Conservation (phyloP, 129 eudicot species). For the Dittrichia graveolens region DNA sequence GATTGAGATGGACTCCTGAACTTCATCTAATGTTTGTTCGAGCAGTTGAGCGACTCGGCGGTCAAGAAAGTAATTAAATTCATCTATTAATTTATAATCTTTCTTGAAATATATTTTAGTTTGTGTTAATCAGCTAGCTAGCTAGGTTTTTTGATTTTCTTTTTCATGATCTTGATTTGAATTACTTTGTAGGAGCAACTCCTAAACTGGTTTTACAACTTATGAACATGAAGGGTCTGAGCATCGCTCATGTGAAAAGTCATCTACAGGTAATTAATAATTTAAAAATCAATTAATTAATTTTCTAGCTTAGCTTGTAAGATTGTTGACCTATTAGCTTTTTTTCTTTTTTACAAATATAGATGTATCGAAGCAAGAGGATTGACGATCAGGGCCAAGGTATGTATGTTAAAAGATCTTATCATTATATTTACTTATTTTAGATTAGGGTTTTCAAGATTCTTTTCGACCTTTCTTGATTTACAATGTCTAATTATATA, state of each 20-base stretch:
- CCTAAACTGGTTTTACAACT: conserved; percentile 56
- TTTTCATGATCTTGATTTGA: neutral
- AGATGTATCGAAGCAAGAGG: conserved; percentile 62
- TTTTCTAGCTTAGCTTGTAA: neutral
- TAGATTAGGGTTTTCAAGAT: conserved; percentile 38
- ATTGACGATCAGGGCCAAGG: conserved; percentile 58
- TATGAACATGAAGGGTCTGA: conserved; percentile 58
- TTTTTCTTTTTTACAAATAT: conserved; percentile 15
- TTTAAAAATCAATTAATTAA: neutral
- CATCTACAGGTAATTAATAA: conserved; percentile 45
- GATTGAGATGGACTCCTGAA: conserved; percentile 65
- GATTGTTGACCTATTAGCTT: conserved; percentile 7
- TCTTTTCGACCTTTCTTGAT: conserved; percentile 25
- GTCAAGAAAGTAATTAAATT: conserved; percentile 52
- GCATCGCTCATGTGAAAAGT: conserved; percentile 63
- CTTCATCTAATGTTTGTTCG: conserved; percentile 56
- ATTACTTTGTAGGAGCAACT: conserved; percentile 48
- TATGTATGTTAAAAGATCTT: neutral
- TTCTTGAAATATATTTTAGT: conserved; percentile 15
- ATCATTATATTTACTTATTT: neutral
- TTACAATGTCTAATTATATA: neutral
- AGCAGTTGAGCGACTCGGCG: conserved; percentile 60
- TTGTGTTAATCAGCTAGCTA: neutral
- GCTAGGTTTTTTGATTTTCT: neutral
- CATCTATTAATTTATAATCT: neutral